These are phyloP conservation scores for Trichoderma sp. DNA, from an alignment of 2,329 filamentous ascomycete genomes.

Conservation along the genomic window DNA sequence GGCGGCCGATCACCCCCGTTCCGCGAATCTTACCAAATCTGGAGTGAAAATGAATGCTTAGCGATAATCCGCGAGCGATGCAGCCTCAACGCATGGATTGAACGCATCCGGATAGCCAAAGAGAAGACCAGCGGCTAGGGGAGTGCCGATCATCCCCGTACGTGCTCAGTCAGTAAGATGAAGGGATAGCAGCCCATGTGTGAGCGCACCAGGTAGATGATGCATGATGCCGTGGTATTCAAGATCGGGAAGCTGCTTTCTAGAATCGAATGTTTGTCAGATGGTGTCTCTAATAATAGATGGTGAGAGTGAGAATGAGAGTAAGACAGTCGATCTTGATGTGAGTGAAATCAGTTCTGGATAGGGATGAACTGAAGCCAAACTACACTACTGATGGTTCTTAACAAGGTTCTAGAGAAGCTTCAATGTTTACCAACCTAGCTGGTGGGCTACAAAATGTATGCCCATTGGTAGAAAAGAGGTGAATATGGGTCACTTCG, in stretches of 20 bases:
- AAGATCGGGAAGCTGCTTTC: background rate
- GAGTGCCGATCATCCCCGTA: constrained; percentile 22
- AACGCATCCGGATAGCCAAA: background rate
- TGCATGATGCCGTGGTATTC: background rate
- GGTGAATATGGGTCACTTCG: background rate
- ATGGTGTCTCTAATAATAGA: background rate
- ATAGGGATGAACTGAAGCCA: background rate
- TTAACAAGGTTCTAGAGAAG: constrained; percentile 24
- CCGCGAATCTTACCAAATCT: constrained; percentile 3
- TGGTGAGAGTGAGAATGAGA: background rate
- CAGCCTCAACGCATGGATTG: background rate
- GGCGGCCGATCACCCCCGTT: constrained; percentile 24
- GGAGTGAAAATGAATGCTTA: constrained; percentile 4
- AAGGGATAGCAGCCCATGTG: background rate
- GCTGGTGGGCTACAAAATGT: background rate
- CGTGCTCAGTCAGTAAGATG: constrained; percentile 6
- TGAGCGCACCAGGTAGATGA: background rate
- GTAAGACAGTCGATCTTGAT: background rate
- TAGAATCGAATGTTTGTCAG: constrained; percentile 15
- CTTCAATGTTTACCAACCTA: constrained; percentile 12
- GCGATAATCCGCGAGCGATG: constrained; percentile 25
- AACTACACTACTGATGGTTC: constrained; percentile 18
- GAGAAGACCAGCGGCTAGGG: background rate
- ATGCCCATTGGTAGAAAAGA: background rate
- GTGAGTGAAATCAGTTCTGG: background rate